Percentiles rank a stretch among this genome's conserved stretches.
Conservation (phyloP, 768 basidiomycete species). For the Leucosporidium yakuticum region DNA sequence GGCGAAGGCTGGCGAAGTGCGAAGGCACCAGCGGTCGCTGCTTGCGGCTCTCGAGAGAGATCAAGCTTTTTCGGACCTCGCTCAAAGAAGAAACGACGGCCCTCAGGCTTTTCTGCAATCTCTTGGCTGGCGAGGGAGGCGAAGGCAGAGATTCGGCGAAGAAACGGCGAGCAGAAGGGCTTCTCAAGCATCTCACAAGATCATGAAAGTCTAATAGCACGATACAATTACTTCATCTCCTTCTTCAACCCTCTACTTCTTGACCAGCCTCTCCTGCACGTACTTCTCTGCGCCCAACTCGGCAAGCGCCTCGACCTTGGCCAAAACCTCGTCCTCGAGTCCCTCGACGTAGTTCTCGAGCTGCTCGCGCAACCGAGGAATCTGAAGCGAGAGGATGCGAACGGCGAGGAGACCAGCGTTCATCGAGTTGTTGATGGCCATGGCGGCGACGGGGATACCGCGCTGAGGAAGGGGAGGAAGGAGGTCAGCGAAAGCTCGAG, state of each 20-base stretch:
- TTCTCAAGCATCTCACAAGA: too few species aligned
- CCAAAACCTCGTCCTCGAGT: conserved; percentile 68
- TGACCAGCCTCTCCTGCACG: conserved; percentile 14
- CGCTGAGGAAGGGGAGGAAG: conserved; percentile 51
- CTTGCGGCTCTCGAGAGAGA: too few species aligned
- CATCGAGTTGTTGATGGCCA: conserved; percentile 89
- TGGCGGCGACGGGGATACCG: conserved; percentile 93
- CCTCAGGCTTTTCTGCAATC: too few species aligned
- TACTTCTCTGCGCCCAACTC: conserved; percentile 83
- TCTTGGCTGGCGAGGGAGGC: too few species aligned
- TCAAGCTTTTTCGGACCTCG: too few species aligned
- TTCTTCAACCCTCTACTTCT: not conserved
- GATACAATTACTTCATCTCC: too few species aligned
- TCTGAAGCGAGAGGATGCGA: conserved; percentile 70
- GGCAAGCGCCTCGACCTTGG: conserved; percentile 68
- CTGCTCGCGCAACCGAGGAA: conserved; percentile 57
- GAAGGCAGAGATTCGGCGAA: too few species aligned
- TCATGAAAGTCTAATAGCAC: too few species aligned
- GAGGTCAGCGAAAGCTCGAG: not conserved
- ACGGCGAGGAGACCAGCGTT: conserved; percentile 90
- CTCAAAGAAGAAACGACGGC: too few species aligned
- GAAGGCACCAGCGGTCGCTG: too few species aligned
- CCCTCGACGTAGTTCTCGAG: conserved; percentile 69
- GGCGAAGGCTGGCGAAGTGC: too few species aligned
- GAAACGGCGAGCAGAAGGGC: too few species aligned